A percentile compares a stretch with the other conserved stretches of the same genome.
Conservation (phyloP, 768 basidiomycete species). For the Tricholoma sp. region DNA sequence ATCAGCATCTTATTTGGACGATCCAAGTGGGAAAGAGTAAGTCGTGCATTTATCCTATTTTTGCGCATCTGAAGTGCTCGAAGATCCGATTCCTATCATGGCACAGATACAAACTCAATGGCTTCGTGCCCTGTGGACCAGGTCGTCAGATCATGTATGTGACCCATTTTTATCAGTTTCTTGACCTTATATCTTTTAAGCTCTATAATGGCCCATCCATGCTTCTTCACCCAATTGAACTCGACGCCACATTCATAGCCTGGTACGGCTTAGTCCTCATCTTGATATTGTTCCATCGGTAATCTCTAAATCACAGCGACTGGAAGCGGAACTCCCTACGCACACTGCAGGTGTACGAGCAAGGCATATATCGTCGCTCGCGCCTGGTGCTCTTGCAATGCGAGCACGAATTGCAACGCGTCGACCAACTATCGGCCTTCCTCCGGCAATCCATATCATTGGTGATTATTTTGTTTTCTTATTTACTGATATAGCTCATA, state of each 20-base stretch:
- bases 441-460: constrained; percentile 36
- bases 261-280: constrained; percentile 31
- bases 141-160: constrained; percentile 18
- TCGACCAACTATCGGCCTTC: constrained; percentile 36
- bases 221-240: constrained; percentile 40
- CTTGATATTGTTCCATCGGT: constrained; percentile 2
- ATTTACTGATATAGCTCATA: neutral
- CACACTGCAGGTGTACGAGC: constrained; percentile 34
- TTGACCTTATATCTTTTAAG: constrained; percentile 2
- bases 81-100: constrained; percentile 28
- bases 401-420: constrained; percentile 30
- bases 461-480: constrained; percentile 26
- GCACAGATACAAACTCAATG: constrained; percentile 39
- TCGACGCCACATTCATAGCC: constrained; percentile 30
- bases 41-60: constrained; percentile 7
- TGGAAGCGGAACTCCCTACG: constrained; percentile 33
- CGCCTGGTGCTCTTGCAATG: constrained; percentile 35
- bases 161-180: constrained; percentile 3
- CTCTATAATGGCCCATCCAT: constrained; percentile 24
- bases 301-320: constrained; percentile 29
- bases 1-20: constrained; percentile 57
- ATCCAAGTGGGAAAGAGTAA: constrained; percentile 36
- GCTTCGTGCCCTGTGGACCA: constrained; percentile 47
- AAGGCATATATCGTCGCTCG: constrained; percentile 32
- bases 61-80: neutral